phyloP scores from a whole-genome alignment of 306 rosid genomes.

The Prinsepia uniflora region DNA sequence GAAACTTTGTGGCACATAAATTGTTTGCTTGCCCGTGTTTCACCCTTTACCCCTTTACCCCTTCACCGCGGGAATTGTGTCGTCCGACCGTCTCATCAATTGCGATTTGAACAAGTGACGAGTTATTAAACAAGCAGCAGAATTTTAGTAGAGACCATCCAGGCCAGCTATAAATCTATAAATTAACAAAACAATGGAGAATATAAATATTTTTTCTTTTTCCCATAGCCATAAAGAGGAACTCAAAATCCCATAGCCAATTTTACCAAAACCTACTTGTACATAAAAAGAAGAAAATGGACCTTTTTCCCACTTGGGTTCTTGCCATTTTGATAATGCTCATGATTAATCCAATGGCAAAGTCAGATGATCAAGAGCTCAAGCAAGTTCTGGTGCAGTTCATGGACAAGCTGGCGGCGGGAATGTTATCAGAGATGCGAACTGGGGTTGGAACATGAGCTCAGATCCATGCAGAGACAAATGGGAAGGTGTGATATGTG shows the following conservation, averaged over 20 bases:
- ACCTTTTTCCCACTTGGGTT: conserved; percentile 30
- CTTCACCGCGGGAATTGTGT: neutral
- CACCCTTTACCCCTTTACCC: neutral
- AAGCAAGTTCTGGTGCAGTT: conserved; percentile 36
- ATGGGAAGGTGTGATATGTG: conserved; percentile 52
- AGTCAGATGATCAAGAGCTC: conserved; percentile 36
- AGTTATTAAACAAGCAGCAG: neutral
- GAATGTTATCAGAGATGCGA: conserved; percentile 14
- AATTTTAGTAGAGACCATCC: neutral
- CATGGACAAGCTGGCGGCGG: conserved; percentile 57
- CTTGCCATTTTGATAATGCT: conserved; percentile 27
- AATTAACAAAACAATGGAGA: neutral
- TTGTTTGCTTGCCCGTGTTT: neutral
- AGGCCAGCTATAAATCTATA: neutral
- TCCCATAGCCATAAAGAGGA: too few species aligned
- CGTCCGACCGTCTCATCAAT: neutral
- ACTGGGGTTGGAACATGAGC: conserved; percentile 54
- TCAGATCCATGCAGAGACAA: conserved; percentile 54
- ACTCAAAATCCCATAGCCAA: conserved; percentile 9
- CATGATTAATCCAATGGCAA: conserved; percentile 19
- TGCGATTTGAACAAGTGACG: neutral
- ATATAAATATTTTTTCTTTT: too few species aligned
- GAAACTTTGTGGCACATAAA: neutral
- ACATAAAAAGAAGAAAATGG: conserved; percentile 32
- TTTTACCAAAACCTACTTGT: neutral